Evolutionary conservation across 202 grass and related monocot species (phyloP).

Genomic region (Cymbopogon flexuosus): DNA sequence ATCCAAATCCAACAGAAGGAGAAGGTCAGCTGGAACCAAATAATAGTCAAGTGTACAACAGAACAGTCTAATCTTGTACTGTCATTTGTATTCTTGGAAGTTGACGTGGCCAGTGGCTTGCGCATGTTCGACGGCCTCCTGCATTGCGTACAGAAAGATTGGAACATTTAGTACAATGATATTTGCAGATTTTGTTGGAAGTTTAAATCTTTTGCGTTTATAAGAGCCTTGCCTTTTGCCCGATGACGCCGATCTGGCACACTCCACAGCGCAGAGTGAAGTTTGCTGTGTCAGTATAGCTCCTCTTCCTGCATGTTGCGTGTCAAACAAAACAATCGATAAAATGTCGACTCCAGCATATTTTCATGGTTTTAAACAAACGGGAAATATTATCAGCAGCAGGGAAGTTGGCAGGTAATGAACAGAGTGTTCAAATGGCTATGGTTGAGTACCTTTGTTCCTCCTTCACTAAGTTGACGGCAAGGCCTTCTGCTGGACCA

Average conservation of each 20-base stretch:
- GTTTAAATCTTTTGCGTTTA: not conserved
- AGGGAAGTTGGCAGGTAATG: not conserved
- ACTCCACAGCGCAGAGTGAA: slow-evolving; percentile 88
- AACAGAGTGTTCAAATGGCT: not conserved
- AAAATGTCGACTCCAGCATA: not conserved
- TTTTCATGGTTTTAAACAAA: not conserved
- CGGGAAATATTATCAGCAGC: not conserved
- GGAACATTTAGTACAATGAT: not conserved
- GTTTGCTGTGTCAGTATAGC: slow-evolving; percentile 81
- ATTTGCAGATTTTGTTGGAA: not conserved
- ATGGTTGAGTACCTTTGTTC: slow-evolving; percentile 56
- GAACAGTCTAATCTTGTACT: not conserved
- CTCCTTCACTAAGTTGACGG: slow-evolving; percentile 76
- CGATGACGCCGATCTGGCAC: slow-evolving; percentile 89
- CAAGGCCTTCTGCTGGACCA: slow-evolving; percentile 65
- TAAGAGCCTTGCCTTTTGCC: slow-evolving; percentile 57
- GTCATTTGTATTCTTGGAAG: slow-evolving; percentile 87
- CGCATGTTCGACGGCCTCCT: slow-evolving; percentile 87
- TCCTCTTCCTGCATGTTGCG: slow-evolving; percentile 61
- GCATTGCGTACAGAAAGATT: slow-evolving; percentile 15
- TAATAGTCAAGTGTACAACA: slow-evolving; percentile 16
- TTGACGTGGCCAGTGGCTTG: slow-evolving; percentile 88
- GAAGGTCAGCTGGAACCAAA: slow-evolving; percentile 17
- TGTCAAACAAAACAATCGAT: slow-evolving; percentile 14
- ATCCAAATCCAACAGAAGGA: not conserved